A percentile compares a stretch with the other conserved stretches of the same genome.
phyloP scores from a whole-genome alignment of 2,329 filamentous ascomycete species.

The Sporothrix inflata region DNA sequence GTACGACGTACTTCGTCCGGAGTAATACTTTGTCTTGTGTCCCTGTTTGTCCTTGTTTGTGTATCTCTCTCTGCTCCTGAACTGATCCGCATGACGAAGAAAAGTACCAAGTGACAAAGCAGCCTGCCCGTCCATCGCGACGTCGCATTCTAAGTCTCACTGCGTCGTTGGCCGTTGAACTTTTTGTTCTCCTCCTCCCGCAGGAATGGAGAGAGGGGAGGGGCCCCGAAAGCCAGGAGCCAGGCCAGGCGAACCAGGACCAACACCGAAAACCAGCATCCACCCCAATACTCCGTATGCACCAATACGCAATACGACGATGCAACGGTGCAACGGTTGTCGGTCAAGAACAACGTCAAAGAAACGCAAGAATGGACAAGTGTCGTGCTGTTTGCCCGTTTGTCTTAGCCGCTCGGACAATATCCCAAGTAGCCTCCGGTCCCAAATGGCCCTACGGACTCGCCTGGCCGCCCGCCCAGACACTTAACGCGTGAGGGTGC shows the following conservation, averaged over 20 bases:
- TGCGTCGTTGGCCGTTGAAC: constrained; percentile 2
- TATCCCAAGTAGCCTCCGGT: not conserved
- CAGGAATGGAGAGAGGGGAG: not conserved
- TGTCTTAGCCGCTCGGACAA: constrained; percentile 4
- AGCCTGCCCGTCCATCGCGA: not conserved
- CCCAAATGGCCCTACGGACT: constrained; percentile 1
- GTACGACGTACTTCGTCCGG: not conserved
- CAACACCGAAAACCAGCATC: not conserved
- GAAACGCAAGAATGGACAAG: not conserved
- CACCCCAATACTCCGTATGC: not conserved
- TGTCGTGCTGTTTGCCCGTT: not conserved
- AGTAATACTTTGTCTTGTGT: not conserved
- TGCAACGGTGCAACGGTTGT: not conserved
- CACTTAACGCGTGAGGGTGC: not conserved
- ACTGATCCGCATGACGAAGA: not conserved
- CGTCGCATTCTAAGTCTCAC: not conserved
- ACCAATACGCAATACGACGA: constrained; percentile 3
- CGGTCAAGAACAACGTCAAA: not conserved
- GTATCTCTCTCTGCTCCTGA: not conserved
- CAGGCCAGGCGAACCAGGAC: not conserved
- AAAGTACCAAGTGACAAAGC: not conserved
- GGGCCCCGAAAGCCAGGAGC: not conserved
- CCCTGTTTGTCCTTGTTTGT: not conserved
- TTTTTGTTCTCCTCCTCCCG: not conserved
- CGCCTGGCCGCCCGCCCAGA: not conserved